Percentiles rank a stretch among this genome's conserved stretches.
phyloP scores from a whole-genome alignment of 805 yeast species.

The Candida taoyuanica region DNA sequence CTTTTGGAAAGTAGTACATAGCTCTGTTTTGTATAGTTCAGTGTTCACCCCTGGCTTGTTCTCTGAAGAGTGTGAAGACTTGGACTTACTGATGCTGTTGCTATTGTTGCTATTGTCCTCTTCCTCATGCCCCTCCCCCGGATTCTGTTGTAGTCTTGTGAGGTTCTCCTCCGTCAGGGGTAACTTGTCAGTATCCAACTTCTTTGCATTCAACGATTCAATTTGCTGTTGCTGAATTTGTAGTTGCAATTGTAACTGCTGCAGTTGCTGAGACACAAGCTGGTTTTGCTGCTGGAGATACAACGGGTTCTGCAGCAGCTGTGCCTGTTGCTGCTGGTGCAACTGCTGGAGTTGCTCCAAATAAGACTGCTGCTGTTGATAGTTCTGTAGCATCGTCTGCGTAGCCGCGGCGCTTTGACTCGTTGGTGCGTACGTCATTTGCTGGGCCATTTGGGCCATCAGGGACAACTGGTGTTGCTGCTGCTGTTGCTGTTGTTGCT shows the following conservation, averaged over 20 bases:
- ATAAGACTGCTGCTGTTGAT: constrained; percentile 22
- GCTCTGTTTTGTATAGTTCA: constrained; percentile 82
- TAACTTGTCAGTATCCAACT: constrained; percentile 12
- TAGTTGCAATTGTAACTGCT: constrained; percentile 26
- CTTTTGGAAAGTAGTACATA: constrained; percentile 73
- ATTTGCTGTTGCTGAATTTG: constrained; percentile 27
- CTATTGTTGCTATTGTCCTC: neutral
- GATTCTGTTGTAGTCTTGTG: constrained; percentile 17
- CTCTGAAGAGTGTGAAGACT: constrained; percentile 10
- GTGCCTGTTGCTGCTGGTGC: constrained; percentile 18
- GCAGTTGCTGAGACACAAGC: constrained; percentile 24
- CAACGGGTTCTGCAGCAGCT: constrained; percentile 20
- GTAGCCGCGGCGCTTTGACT: constrained; percentile 12
- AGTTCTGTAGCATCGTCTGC: constrained; percentile 16
- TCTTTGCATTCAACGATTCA: constrained; percentile 25
- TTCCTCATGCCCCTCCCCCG: constrained; percentile 1
- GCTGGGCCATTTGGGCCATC: neutral
- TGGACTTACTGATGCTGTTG: constrained; percentile 3
- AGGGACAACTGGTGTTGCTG: constrained; percentile 3
- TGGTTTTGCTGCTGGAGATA: constrained; percentile 26
- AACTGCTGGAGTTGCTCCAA: constrained; percentile 20
- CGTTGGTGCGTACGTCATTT: neutral
- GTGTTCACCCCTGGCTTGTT: constrained; percentile 34
- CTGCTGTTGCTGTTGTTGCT: constrained; percentile 1
- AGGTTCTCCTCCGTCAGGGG: constrained; percentile 25